Evolutionary conservation across 768 basidiomycete genomes (phyloP).

Genomic region (Pilatotrama ljubarskyi): DNA sequence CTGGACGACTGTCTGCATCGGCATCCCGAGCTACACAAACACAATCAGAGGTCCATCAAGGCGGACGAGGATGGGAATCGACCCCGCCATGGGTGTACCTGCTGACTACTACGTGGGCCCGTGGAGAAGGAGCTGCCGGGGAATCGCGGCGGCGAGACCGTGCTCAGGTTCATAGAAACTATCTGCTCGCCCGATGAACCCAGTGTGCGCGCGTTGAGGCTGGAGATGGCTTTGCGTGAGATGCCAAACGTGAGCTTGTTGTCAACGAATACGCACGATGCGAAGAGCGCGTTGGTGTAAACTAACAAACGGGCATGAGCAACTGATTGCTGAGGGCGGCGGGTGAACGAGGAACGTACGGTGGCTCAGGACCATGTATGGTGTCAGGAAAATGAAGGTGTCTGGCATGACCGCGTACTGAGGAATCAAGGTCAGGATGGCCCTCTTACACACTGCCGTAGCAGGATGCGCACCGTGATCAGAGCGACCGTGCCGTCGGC

Average conservation of each 20-base stretch:
- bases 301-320: slow-evolving; percentile 38
- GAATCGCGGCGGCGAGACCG: slow-evolving; percentile 1
- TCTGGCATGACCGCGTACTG: slow-evolving; percentile 52
- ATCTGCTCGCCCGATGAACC: slow-evolving; percentile 32
- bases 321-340: not conserved
- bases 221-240: slow-evolving; percentile 11
- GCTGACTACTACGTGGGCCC: not conserved
- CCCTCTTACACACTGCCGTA: not conserved
- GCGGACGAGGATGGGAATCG: not conserved
- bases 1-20: slow-evolving; percentile 7
- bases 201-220: slow-evolving; percentile 39
- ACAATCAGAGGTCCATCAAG: not conserved
- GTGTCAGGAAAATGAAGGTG: slow-evolving; percentile 56
- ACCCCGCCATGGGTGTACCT: not conserved
- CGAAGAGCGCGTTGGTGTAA: slow-evolving; percentile 58
- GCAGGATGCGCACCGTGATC: slow-evolving; percentile 33
- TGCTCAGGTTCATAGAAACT: slow-evolving; percentile 43
- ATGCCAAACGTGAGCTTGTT: not conserved
- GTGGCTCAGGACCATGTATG: slow-evolving; percentile 56
- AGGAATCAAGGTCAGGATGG: not conserved
- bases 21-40: not conserved
- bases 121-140: not conserved
- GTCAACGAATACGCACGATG: slow-evolving; percentile 33
- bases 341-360: slow-evolving; percentile 35
- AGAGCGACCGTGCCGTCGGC: slow-evolving; percentile 48